These are phyloP conservation scores for Acorus calamus DNA, from an alignment of 106 monocot genomes.

Conservation along the genomic window DNA sequence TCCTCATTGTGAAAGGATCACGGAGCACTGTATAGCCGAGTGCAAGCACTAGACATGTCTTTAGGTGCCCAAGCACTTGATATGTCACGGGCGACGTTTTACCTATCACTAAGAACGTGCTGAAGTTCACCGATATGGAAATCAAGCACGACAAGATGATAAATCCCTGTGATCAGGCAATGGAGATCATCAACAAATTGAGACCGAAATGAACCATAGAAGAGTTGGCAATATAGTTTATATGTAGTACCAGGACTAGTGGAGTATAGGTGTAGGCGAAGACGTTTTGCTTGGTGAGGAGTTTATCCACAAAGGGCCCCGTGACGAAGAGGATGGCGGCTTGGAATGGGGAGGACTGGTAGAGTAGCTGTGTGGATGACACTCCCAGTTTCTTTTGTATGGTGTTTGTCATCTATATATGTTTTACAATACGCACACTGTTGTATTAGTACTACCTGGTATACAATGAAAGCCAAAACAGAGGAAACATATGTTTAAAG, in stretches of 20 bases:
- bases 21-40: constrained; percentile 53
- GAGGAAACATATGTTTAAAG: neutral
- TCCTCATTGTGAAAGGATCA: constrained; percentile 56
- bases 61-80: constrained; percentile 68
- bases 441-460: neutral
- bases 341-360: constrained; percentile 75
- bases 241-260: constrained; percentile 30
- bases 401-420: constrained; percentile 53
- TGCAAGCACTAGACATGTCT: constrained; percentile 64
- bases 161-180: constrained; percentile 32
- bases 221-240: neutral
- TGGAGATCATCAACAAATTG: neutral
- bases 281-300: constrained; percentile 44
- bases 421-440: too few relatives aligned
- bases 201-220: neutral
- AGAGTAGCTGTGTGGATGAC: constrained; percentile 70
- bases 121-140: constrained; percentile 72
- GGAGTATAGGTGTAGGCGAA: constrained; percentile 42
- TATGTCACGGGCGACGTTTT: constrained; percentile 72
- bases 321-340: constrained; percentile 39
- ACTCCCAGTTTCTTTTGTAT: constrained; percentile 63
- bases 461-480: constrained; percentile 2
- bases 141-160: constrained; percentile 59
- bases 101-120: constrained; percentile 72
- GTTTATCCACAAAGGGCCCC: constrained; percentile 65